Evolutionary conservation across 2,329 filamentous ascomycete genomes (phyloP).

Genomic region (Curvularia verruculosa): DNA sequence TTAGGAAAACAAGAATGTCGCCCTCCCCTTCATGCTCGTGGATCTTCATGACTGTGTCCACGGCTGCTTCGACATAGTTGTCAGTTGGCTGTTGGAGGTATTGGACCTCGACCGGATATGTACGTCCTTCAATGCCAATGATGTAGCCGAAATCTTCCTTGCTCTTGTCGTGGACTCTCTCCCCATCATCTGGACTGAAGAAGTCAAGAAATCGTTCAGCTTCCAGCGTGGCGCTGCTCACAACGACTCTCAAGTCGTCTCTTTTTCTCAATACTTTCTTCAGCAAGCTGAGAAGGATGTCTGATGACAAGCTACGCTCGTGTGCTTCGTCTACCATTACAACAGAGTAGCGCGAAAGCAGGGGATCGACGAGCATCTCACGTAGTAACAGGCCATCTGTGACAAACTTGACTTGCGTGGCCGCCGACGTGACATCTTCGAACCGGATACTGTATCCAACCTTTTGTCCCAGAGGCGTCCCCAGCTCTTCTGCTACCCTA

Average conservation of each 20-base stretch:
- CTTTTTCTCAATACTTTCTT: conserved; percentile 87
- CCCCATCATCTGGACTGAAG: conserved; percentile 63
- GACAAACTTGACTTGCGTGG: conserved; percentile 90
- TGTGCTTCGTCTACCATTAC: conserved; percentile 99
- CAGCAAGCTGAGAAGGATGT: conserved; percentile 84
- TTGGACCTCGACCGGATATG: conserved; percentile 85
- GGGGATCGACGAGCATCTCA: conserved; percentile 90
- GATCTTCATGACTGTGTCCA: conserved; percentile 86
- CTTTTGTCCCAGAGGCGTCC: conserved; percentile 84
- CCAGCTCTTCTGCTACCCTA: conserved; percentile 76
- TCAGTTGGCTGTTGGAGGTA: conserved; percentile 80
- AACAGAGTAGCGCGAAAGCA: conserved; percentile 88
- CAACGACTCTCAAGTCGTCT: conserved; percentile 81
- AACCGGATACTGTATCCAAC: conserved; percentile 88
- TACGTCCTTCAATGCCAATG: conserved; percentile 83
- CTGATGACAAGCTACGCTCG: conserved; percentile 89
- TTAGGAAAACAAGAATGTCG: conserved; percentile 89
- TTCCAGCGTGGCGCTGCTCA: conserved; percentile 93
- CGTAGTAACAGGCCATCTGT: conserved; percentile 91
- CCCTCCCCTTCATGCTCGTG: conserved; percentile 80
- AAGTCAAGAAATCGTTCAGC: conserved; percentile 85
- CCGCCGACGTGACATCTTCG: conserved; percentile 85
- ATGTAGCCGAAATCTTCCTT: conserved; percentile 64
- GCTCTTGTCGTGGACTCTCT: conserved; percentile 45
- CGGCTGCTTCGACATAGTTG: conserved; percentile 82